Conservation (phyloP, 83 land plant genomes). For the Isoetes engelmannii region DNA sequence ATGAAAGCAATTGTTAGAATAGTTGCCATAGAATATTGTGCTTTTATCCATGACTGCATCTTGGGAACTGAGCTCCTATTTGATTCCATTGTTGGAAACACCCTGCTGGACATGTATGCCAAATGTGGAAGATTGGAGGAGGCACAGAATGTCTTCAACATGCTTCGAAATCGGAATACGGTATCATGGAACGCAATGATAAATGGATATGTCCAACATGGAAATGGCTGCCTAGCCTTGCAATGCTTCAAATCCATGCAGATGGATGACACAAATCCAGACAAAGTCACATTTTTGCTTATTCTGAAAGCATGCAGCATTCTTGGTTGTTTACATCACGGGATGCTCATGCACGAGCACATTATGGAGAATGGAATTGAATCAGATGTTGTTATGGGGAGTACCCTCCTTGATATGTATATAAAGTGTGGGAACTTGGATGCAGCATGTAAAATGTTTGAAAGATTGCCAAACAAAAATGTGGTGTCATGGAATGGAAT, state of each 20-base stretch:
- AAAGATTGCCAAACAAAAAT: not conserved
- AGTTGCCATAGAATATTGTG: not conserved
- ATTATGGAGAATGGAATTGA: constrained; percentile 1
- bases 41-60: not conserved
- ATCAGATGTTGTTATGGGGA: not conserved
- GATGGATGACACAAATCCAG: not conserved
- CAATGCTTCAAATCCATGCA: not conserved
- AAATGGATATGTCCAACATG: not conserved
- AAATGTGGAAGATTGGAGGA: constrained; percentile 1
- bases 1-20: constrained; percentile 2
- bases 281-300: not conserved
- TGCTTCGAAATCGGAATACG: not conserved
- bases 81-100: constrained; percentile 1
- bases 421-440: constrained; percentile 1
- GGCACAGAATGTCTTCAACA: constrained; percentile 3
- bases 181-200: constrained; percentile 13
- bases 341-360: not conserved
- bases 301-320: constrained; percentile 9
- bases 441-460: not conserved
- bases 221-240: not conserved
- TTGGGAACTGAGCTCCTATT: not conserved
- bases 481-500: constrained; percentile 9
- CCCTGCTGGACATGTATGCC: no score
- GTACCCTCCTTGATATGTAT: no score
- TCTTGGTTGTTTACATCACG: not conserved